Conservation (phyloP, 1,139 yeast species). For the Debaryomycetaceae sp. region DNA sequence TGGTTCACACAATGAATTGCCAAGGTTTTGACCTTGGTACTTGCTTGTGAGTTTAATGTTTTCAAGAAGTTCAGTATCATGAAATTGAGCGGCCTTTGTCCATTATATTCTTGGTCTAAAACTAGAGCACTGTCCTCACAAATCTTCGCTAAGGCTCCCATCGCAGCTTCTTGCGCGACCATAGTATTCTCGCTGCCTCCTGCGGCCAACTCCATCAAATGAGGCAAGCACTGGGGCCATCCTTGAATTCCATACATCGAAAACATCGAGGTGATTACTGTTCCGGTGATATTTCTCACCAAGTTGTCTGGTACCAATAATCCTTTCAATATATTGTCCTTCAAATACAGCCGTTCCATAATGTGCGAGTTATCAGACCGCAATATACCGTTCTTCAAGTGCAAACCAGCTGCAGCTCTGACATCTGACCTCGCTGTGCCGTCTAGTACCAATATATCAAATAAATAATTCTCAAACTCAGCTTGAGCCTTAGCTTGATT, state of each 20-base stretch:
- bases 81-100: slow-evolving; percentile 64
- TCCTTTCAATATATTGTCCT: slow-evolving; percentile 66
- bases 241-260: slow-evolving; percentile 63
- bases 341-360: slow-evolving; percentile 49
- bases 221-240: slow-evolving; percentile 76
- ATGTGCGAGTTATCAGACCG: slow-evolving; percentile 25
- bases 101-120: slow-evolving; percentile 60
- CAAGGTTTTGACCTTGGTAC: slow-evolving; percentile 55
- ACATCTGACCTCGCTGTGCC: slow-evolving; percentile 46
- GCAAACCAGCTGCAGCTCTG: slow-evolving; percentile 86
- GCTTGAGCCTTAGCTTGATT: slow-evolving; percentile 65
- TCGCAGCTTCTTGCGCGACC: slow-evolving; percentile 56
- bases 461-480: slow-evolving; percentile 75
- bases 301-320: slow-evolving; percentile 54
- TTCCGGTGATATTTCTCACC: slow-evolving; percentile 86
- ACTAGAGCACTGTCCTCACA: slow-evolving; percentile 75
- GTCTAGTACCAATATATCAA: slow-evolving; percentile 63
- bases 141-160: slow-evolving; percentile 77
- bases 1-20: slow-evolving; percentile 75
- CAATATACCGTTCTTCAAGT: slow-evolving; percentile 70
- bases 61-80: slow-evolving; percentile 64
- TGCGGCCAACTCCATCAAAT: slow-evolving; percentile 55
- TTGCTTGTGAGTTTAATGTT: slow-evolving; percentile 34
- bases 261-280: slow-evolving; percentile 80
- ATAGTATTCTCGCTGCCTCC: slow-evolving; percentile 34